Evolutionary conservation across 202 grass and related monocot genomes (phyloP), one percentile per base, ranked within the genome.

Genomic region (Cymbopogon flexuosus): DNA sequence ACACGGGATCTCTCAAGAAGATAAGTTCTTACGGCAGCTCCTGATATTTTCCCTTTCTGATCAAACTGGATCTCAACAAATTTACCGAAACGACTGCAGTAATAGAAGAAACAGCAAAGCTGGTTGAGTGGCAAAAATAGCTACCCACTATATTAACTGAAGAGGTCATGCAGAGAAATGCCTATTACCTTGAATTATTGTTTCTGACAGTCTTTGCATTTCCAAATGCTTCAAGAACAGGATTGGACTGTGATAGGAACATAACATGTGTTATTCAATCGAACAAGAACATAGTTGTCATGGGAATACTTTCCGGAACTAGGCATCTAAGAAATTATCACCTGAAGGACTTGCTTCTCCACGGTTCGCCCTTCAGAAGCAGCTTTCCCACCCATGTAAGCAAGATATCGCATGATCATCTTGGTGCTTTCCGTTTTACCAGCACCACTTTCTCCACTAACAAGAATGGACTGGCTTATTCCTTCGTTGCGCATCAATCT

Each of bases 211-310:
- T 97, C 84, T 97, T 97, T 70, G 94, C 92, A 87, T 97, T 97
- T 84, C 94, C 94, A 89, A 97, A 97, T 93, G 95, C 95, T 90
- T 97, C 95, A 62, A 97, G 92, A 77, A 97, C 95, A 82, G 95
- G 95, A 93, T 97, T 97, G 73, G 95, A 97, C 95, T 97, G 89
- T 30, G 56, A 70, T 62, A 79, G 36, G 65, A 62, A 84, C 72
- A 79, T 59, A n/a, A 47, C 68, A 80, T 24, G 6, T 57, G 45
- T 75, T 51, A 81, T 84, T 77, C 65, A 81, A 13, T 73, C 5
- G 24, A 68, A 36, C 22, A 89, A 74, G 54, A 79, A 67, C 13
- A 43, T 15, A 58, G 18, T 78, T 63, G 43, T 51, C 69, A 85
- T 10, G 4, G 12, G 76, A 51, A 77, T 70, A 64, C 40, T 80